phyloP scores from a whole-genome alignment of 768 basidiomycete species.

The Boletus tylopilopsis region DNA sequence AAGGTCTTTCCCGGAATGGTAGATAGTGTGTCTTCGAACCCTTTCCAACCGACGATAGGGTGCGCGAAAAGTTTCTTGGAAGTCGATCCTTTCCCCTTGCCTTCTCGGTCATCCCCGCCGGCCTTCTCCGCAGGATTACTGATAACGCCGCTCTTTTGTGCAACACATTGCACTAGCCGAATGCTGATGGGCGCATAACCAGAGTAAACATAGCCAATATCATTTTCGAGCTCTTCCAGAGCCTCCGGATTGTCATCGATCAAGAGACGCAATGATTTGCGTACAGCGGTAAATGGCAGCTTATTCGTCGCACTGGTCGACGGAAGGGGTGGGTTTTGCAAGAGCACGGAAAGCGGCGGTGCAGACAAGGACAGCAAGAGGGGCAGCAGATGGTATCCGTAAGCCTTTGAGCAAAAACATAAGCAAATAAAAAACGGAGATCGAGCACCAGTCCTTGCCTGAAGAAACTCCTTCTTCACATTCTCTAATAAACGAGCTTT shows the following conservation, averaged over 20 bases:
- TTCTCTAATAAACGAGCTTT: constrained; percentile 84
- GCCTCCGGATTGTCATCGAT: constrained; percentile 83
- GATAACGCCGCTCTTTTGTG: constrained; percentile 86
- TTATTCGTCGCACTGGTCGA: constrained; percentile 47
- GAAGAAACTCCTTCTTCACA: constrained; percentile 88
- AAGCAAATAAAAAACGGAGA: not conserved
- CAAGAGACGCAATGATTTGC: constrained; percentile 86
- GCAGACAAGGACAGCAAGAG: constrained; percentile 61
- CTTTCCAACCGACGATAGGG: constrained; percentile 94
- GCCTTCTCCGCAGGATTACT: constrained; percentile 69
- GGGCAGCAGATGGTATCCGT: constrained; percentile 72
- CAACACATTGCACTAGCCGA: constrained; percentile 88
- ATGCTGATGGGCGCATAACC: constrained; percentile 94
- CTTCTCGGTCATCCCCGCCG: constrained; percentile 36
- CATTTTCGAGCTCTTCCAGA: constrained; percentile 81
- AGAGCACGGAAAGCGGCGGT: constrained; percentile 62
- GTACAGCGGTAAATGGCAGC: constrained; percentile 66
- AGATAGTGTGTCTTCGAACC: constrained; percentile 87
- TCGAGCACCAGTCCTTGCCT: constrained; percentile 39
- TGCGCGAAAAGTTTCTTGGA: constrained; percentile 72
- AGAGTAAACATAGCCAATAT: constrained; percentile 94
- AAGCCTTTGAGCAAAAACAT: constrained; percentile 42
- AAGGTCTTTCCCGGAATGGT: constrained; percentile 83
- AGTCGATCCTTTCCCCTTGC: constrained; percentile 35
- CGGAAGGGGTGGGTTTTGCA: constrained; percentile 65